Evolutionary conservation across 441 rosid species (phyloP).

Genomic region (Sinapis alba): DNA sequence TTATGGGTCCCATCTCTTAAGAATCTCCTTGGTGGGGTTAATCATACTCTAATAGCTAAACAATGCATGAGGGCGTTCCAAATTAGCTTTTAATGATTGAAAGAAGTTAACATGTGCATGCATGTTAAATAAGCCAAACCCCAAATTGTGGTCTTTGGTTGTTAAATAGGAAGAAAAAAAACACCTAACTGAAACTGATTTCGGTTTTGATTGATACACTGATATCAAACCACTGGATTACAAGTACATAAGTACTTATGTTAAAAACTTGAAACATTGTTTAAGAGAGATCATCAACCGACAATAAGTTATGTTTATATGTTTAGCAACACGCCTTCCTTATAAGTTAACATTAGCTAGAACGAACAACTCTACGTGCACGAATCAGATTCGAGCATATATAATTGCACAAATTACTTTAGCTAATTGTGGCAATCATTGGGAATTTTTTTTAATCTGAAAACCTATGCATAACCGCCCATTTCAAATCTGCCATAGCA

Average conservation of each 20-base stretch:
- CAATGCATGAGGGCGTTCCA: background rate
- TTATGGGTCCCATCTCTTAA: no score
- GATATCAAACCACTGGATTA: background rate
- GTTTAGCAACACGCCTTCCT: background rate
- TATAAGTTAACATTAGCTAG: constrained; percentile 1
- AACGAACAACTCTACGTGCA: constrained; percentile 1
- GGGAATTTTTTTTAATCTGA: background rate
- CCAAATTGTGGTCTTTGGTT: background rate
- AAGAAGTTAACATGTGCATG: background rate
- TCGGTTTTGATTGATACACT: background rate
- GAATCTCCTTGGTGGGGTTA: no score
- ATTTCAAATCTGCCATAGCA: constrained; percentile 5
- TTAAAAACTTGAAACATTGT: background rate
- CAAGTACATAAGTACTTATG: background rate
- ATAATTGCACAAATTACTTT: background rate
- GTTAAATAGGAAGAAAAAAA: background rate
- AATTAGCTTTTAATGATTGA: background rate
- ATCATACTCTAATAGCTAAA: background rate
- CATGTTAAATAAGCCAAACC: background rate
- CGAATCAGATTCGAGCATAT: constrained; percentile 6
- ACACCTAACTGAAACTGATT: background rate
- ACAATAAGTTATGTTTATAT: background rate
- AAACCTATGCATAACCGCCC: constrained; percentile 6
- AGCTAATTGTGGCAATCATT: background rate
- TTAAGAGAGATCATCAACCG: background rate